Evolutionary conservation across 2,329 filamentous ascomycete genomes (phyloP).

Genomic region (Orbilia oligospora): DNA sequence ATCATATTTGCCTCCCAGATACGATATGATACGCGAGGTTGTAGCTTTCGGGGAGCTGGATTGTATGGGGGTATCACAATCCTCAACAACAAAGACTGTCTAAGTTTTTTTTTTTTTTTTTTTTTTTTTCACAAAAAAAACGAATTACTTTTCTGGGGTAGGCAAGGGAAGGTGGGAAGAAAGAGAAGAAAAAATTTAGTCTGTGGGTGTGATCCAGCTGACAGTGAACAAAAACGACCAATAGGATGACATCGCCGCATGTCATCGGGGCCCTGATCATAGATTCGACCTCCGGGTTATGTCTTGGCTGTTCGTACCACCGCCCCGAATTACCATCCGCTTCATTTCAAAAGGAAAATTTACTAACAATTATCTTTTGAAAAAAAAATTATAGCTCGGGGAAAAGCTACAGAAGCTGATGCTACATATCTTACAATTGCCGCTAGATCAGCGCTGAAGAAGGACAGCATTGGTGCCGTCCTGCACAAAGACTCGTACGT

Average conservation of each 20-base stretch:
- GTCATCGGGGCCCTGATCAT: conserved; percentile 64
- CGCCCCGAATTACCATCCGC: conserved; percentile 2
- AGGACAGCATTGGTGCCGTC: conserved; percentile 63
- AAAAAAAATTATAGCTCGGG: conserved; percentile 60
- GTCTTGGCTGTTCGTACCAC: conserved; percentile 61
- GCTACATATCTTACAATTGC: conserved; percentile 63
- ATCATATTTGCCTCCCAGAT: conserved; percentile 23
- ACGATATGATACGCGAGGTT: conserved; percentile 20
- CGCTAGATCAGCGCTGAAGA: conserved; percentile 62
- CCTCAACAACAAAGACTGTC: background rate
- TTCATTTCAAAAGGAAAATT: no score
- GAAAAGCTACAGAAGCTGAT: conserved; percentile 63
- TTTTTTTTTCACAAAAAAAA: background rate
- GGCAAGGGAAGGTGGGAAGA: background rate
- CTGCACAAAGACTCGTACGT: conserved; percentile 64
- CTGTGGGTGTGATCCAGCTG: conserved; percentile 34
- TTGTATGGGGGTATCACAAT: background rate
- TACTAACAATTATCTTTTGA: conserved; percentile 12
- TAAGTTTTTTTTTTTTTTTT: background rate
- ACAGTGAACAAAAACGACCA: conserved; percentile 35
- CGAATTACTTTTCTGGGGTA: conserved; percentile 29
- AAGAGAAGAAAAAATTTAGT: conserved; percentile 3
- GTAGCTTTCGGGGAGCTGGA: conserved; percentile 33
- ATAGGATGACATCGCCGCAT: conserved; percentile 63
- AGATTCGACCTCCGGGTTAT: conserved; percentile 63